phyloP scores from a whole-genome alignment of 2,329 filamentous ascomycete genomes.

The Pseudocercospora musae region DNA sequence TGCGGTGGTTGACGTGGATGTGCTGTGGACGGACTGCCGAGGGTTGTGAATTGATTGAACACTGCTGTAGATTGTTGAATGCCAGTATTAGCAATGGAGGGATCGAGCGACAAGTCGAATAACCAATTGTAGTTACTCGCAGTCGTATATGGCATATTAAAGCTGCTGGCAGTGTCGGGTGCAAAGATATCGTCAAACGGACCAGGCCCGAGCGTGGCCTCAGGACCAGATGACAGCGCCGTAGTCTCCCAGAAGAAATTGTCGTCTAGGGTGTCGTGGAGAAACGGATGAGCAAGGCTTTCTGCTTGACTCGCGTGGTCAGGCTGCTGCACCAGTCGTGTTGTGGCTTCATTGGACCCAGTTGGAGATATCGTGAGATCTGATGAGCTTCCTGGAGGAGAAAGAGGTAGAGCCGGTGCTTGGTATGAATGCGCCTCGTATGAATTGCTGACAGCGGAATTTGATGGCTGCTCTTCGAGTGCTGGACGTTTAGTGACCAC shows the following conservation, averaged over 20 bases:
- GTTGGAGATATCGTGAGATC: constrained; percentile 21
- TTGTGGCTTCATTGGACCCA: not conserved
- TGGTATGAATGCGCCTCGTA: not conserved
- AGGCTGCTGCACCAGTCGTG: not conserved
- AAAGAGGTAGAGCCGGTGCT: constrained; percentile 8
- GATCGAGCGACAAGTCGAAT: constrained; percentile 46
- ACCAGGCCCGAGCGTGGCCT: not conserved
- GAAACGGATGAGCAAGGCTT: not conserved
- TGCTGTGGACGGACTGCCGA: not conserved
- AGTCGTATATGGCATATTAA: constrained; percentile 64
- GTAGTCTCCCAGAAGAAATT: constrained; percentile 17
- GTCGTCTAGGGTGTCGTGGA: constrained; percentile 16
- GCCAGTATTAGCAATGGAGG: not conserved
- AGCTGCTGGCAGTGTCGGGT: constrained; percentile 61
- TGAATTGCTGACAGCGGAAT: not conserved
- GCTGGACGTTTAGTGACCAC: constrained; percentile 48
- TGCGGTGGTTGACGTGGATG: not conserved
- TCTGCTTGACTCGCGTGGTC: not conserved
- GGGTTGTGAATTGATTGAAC: not conserved
- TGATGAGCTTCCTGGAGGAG: constrained; percentile 17
- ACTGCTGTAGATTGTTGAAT: not conserved
- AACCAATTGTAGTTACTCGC: constrained; percentile 62
- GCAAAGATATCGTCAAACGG: constrained; percentile 56
- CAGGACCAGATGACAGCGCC: not conserved
- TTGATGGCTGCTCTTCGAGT: not conserved